These are phyloP conservation scores for Hydnomerulius pinastri DNA, from an alignment of 768 basidiomycete genomes.

Conservation along the genomic window DNA sequence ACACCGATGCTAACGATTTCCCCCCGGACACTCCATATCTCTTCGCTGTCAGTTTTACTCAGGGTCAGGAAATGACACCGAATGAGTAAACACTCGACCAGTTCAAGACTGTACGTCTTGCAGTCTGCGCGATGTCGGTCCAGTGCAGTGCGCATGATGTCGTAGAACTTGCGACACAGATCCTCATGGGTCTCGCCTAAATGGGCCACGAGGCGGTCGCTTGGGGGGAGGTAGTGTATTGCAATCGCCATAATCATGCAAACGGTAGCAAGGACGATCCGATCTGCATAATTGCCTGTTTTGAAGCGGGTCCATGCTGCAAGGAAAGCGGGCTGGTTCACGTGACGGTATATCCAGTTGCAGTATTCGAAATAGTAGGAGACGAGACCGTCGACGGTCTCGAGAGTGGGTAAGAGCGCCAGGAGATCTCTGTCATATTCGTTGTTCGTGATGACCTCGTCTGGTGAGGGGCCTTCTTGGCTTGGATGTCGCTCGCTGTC, in stretches of 20 bases:
- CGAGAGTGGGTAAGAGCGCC: constrained; percentile 60
- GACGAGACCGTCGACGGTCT: constrained; percentile 73
- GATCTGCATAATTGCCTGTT: constrained; percentile 61
- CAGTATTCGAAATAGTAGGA: constrained; percentile 82
- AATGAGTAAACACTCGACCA: constrained; percentile 73
- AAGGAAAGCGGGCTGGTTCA: constrained; percentile 63
- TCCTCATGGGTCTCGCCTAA: constrained; percentile 57
- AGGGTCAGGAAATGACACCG: constrained; percentile 73
- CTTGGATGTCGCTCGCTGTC: constrained; percentile 54
- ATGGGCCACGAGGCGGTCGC: constrained; percentile 60
- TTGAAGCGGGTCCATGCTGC: constrained; percentile 77
- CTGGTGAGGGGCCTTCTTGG: constrained; percentile 39
- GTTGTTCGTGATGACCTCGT: constrained; percentile 45
- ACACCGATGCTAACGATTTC: constrained; percentile 74
- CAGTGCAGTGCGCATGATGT: constrained; percentile 64
- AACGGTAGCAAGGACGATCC: constrained; percentile 68
- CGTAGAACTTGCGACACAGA: constrained; percentile 66
- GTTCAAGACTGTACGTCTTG: constrained; percentile 65
- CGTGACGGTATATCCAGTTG: constrained; percentile 85
- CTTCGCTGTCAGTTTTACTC: constrained; percentile 75
- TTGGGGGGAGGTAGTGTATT: constrained; percentile 67
- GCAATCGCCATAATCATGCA: constrained; percentile 77
- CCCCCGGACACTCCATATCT: constrained; percentile 76
- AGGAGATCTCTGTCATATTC: constrained; percentile 78
- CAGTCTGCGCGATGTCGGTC: constrained; percentile 62